Base-by-base conservation (phyloP, 192 early-diverging fungal genomes). In the Pecoramyces ruminantium region DNA sequence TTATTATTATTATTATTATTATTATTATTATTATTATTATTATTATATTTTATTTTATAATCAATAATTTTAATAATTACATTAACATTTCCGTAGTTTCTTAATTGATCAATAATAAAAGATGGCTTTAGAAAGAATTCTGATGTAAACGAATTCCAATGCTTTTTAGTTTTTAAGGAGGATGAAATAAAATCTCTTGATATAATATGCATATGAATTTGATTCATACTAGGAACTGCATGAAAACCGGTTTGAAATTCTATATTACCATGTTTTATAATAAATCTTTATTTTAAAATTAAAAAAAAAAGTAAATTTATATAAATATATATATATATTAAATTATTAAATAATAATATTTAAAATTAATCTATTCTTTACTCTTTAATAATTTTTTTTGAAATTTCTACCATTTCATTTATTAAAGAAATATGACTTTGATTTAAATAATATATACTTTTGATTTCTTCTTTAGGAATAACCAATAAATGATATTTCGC, bases 111-210 rank as follows among this genome's bases (percentile, higher is more conserved):
- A 77, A 85, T 82, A 3, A 91, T 86, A 28, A 83, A 38, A 8
- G 87, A 83, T 28, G 85, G 84, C 21, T 83, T 58, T 16, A 85
- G 79, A 79, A 93, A 93, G 79, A 92, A 93, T 2, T 34, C 15
- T 0, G 89, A 90, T 11, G 87, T 90, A 82, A 93, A 93, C 29
- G 90, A 88, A 80, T 90, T 89, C 87, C 88, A 93, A 81, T 93
- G 92, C 29, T 85, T 84, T 81, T 92, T 92, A 39, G 83, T 86
- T 77, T 88, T 91, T 27, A 93, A 83, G 2, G 78, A 39, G 0
- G 82, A 39, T 2, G 88, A 86, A 29, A 85, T 82, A 82, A 92
- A 89, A 78, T 93, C 92, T 78, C 89, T 86, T 28, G 86, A 86
- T 29, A 93, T 89, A 16, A 93, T 83, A 80, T 93, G 92, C 81